Evolutionary conservation across 2,329 filamentous ascomycete species (phyloP).

Genomic region (Calonectria pseudoturangicola): DNA sequence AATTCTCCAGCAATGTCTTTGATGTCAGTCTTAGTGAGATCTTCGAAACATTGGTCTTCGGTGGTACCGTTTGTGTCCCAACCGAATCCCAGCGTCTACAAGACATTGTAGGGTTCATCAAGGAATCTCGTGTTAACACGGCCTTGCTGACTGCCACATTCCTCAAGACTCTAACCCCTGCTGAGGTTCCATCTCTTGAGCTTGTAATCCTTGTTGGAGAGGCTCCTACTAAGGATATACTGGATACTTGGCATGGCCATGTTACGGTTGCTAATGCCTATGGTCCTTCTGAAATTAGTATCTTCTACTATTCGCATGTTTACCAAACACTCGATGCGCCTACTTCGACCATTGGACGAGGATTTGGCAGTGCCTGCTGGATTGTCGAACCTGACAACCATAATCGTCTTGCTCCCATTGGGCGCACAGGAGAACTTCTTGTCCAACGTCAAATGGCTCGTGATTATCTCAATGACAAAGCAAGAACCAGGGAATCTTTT

Average conservation of each 20-base stretch:
- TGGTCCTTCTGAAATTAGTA: constrained; percentile 40
- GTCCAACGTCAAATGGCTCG: constrained; percentile 50
- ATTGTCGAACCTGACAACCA: constrained; percentile 20
- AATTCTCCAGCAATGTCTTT: constrained; percentile 60
- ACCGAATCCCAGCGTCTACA: constrained; percentile 57
- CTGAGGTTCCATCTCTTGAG: constrained; percentile 23
- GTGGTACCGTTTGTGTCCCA: constrained; percentile 62
- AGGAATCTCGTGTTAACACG: not conserved
- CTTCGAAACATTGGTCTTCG: constrained; percentile 61
- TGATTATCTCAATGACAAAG: constrained; percentile 46
- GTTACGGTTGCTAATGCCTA: constrained; percentile 37
- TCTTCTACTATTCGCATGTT: constrained; percentile 33
- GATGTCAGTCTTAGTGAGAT: constrained; percentile 63
- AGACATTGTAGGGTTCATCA: constrained; percentile 18
- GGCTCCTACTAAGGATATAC: constrained; percentile 35
- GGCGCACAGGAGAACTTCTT: constrained; percentile 52
- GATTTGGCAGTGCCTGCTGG: constrained; percentile 21
- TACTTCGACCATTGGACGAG: constrained; percentile 21
- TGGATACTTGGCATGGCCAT: constrained; percentile 30
- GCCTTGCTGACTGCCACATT: constrained; percentile 5
- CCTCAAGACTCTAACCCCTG: constrained; percentile 6
- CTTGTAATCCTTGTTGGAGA: constrained; percentile 41
- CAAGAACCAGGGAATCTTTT: constrained; percentile 42
- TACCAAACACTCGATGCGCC: not conserved
- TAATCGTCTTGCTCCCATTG: constrained; percentile 48